Percentiles rank a stretch among this genome's conserved stretches.
phyloP scores from a whole-genome alignment of 169 alveolate species.

The Sarcocystis neurona region DNA sequence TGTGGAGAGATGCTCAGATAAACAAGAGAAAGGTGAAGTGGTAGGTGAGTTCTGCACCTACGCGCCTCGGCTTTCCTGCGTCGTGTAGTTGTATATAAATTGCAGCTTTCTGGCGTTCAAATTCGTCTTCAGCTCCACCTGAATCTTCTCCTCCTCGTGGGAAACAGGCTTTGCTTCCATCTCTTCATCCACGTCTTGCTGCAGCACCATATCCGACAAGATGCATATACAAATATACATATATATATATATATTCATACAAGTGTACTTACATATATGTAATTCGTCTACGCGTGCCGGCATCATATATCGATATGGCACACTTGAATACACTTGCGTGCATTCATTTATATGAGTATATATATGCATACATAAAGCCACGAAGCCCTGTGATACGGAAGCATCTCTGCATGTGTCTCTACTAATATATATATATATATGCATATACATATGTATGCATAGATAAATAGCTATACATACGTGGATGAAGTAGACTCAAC shows the following conservation, averaged over 20 bases:
- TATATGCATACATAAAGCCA: not conserved
- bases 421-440: not conserved
- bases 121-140: conserved; percentile 51
- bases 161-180: not conserved
- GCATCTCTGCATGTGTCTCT: not conserved
- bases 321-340: not conserved
- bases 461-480: no score
- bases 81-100: conserved; percentile 52
- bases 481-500: no score
- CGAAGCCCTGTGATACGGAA: not conserved
- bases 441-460: not conserved
- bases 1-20: no score
- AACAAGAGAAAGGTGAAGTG: no score
- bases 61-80: conserved; percentile 59
- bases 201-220: not conserved
- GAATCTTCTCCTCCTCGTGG: conserved; percentile 40
- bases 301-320: not conserved
- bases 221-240: no score
- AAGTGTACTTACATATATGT: no score
- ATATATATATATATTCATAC: no score
- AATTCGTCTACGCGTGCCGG: no score
- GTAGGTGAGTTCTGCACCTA: no score
- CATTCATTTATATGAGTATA: not conserved
- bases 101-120: conserved; percentile 56
- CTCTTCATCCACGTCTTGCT: conserved; percentile 45